phyloP scores from a whole-genome alignment of 2,329 filamentous ascomycete genomes.

The Sporothrix brasiliensis region DNA sequence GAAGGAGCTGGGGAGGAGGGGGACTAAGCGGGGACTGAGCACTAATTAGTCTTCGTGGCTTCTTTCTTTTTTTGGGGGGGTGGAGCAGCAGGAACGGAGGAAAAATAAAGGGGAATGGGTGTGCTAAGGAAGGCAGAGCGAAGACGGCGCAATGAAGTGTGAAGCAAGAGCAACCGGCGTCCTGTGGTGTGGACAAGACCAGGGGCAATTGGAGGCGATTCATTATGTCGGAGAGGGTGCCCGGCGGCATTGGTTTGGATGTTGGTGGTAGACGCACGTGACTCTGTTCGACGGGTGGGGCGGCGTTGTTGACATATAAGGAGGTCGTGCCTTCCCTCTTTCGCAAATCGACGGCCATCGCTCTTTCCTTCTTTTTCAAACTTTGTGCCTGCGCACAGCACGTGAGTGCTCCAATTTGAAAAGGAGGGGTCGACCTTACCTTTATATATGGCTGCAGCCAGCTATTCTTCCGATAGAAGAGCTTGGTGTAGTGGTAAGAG shows the following conservation, averaged over 20 bases:
- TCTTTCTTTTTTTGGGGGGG: not conserved
- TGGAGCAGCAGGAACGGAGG: not conserved
- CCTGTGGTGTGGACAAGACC: not conserved
- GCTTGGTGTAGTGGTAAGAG: conserved; percentile 7
- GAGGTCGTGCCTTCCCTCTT: conserved; percentile 22
- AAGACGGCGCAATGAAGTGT: not conserved
- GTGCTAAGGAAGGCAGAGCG: not conserved
- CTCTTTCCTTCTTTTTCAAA: conserved; percentile 19
- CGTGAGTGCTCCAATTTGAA: not conserved
- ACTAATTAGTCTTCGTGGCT: not conserved
- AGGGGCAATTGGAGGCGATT: not conserved
- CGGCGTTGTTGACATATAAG: conserved; percentile 20
- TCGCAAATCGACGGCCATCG: conserved; percentile 12
- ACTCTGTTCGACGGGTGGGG: not conserved
- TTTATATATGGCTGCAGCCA: conserved; percentile 2
- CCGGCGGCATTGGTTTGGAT: not conserved
- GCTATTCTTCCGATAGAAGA: not conserved
- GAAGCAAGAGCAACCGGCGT: not conserved
- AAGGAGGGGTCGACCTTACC: conserved; percentile 1
- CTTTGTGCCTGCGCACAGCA: not conserved
- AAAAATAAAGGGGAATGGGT: not conserved
- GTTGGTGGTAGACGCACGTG: conserved; percentile 1
- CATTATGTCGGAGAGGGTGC: conserved; percentile 7
- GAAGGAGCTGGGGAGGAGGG: not conserved
- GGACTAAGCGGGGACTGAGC: conserved; percentile 1